Evolutionary conservation across 441 rosid species (phyloP).

Genomic region (Syzygium malaccense): DNA sequence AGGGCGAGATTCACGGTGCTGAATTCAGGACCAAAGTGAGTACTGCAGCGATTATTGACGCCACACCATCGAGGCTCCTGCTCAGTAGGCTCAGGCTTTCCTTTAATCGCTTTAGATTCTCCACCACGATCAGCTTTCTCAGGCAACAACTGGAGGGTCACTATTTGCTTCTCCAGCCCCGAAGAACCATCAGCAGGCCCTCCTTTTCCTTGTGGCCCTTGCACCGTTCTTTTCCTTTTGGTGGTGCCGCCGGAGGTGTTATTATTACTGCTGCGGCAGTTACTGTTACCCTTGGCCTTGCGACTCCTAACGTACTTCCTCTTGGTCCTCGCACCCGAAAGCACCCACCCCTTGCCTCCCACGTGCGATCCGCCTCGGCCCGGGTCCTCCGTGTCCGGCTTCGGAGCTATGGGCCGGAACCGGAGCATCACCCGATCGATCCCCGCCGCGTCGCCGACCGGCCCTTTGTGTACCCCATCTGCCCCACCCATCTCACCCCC

Average conservation of each 20-base stretch:
- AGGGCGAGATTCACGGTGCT: neutral
- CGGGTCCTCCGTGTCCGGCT: neutral
- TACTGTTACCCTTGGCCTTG: neutral
- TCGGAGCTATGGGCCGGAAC: slow-evolving; percentile 13
- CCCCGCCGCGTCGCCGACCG: neutral
- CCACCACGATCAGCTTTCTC: neutral
- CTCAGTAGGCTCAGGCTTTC: neutral
- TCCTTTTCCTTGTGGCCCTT: neutral
- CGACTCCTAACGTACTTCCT: slow-evolving; percentile 14
- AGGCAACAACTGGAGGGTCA: slow-evolving; percentile 8
- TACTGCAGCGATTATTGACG: neutral
- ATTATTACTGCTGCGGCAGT: neutral
- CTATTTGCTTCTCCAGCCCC: slow-evolving; percentile 1
- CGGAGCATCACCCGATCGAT: neutral
- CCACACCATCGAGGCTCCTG: neutral
- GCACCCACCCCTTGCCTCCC: neutral
- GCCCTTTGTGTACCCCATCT: neutral
- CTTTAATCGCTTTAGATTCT: neutral
- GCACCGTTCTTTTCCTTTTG: neutral
- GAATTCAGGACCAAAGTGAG: neutral
- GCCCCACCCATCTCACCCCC: neutral
- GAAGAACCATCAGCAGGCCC: neutral
- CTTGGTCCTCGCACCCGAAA: neutral
- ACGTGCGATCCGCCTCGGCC: neutral
- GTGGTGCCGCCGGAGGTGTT: neutral